These are phyloP conservation scores for Ustilaginoidea virens DNA, from an alignment of 2,329 filamentous ascomycete species.

Conservation along the genomic window DNA sequence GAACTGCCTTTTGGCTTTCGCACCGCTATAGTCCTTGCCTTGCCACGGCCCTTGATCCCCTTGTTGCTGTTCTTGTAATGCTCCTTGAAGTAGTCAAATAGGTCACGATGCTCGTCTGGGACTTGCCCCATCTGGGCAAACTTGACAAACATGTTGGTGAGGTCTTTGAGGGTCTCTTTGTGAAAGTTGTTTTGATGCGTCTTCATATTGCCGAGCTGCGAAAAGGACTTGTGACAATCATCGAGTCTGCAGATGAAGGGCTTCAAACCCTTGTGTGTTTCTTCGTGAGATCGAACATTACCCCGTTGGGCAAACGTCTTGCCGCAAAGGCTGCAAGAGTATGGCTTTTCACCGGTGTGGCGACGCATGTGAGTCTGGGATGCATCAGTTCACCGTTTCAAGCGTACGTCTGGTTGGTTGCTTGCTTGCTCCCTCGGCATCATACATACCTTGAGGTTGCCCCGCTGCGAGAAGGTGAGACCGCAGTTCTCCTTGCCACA, in stretches of 20 bases:
- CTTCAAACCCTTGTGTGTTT: constrained; percentile 63
- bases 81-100: constrained; percentile 70
- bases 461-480: constrained; percentile 73
- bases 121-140: constrained; percentile 42
- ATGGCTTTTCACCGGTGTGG: constrained; percentile 79
- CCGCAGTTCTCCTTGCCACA: constrained; percentile 62
- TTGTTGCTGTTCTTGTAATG: constrained; percentile 99
- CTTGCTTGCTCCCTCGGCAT: too few species aligned
- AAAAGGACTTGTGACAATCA: constrained; percentile 75
- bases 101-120: constrained; percentile 51
- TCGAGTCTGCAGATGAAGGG: constrained; percentile 72
- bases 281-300: constrained; percentile 71
- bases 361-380: constrained; percentile 72
- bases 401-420: too few species aligned
- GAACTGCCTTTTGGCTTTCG: constrained; percentile 15
- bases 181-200: constrained; percentile 95
- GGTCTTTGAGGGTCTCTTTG: constrained; percentile 49
- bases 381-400: too few species aligned
- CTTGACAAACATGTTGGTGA: constrained; percentile 56
- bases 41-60: constrained; percentile 90
- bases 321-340: constrained; percentile 61
- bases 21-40: constrained; percentile 51
- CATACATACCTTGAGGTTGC: constrained; percentile 63
- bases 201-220: constrained; percentile 86
- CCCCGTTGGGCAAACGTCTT: constrained; percentile 76